Evolutionary conservation across 352 stramenopile genomes (phyloP).

Genomic region (Peronospora tabacina): DNA sequence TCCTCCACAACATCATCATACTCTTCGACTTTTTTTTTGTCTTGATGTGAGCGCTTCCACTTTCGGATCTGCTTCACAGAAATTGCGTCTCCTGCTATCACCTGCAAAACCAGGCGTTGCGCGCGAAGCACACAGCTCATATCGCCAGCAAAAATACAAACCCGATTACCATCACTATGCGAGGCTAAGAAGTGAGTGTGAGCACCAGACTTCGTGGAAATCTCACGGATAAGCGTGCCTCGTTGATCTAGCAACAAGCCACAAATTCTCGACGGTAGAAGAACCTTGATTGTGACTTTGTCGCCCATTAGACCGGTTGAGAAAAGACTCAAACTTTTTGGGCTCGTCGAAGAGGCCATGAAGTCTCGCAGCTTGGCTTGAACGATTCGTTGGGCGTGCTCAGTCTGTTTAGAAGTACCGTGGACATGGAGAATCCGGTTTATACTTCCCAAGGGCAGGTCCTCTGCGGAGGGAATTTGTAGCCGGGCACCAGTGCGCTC

Average conservation of each 20-base stretch:
- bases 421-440: slow-evolving; percentile 64
- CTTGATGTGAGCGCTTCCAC: slow-evolving; percentile 24
- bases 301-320: slow-evolving; percentile 33
- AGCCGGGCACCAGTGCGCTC: slow-evolving; percentile 47
- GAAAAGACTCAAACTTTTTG: slow-evolving; percentile 5
- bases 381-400: slow-evolving; percentile 35
- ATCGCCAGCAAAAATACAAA: slow-evolving; percentile 53
- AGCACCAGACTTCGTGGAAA: slow-evolving; percentile 42
- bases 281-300: slow-evolving; percentile 42
- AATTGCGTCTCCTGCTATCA: slow-evolving; percentile 49
- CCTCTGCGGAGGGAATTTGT: slow-evolving; percentile 42
- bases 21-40: slow-evolving; percentile 15
- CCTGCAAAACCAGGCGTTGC: slow-evolving; percentile 47
- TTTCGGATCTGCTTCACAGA: slow-evolving; percentile 45
- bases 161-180: slow-evolving; percentile 30
- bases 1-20: slow-evolving; percentile 11
- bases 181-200: slow-evolving; percentile 40
- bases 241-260: slow-evolving; percentile 40
- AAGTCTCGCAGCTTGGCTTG: slow-evolving; percentile 31
- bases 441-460: slow-evolving; percentile 49
- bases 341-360: slow-evolving; percentile 19
- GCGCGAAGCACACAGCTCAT: slow-evolving; percentile 42
- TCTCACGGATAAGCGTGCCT: slow-evolving; percentile 48
- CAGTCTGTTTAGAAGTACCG: slow-evolving; percentile 37
- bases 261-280: slow-evolving; percentile 41